Evolutionary conservation across 768 basidiomycete genomes (phyloP), one percentile per base, ranked within the genome.

Genomic region (Amanita pseudoporphyria): DNA sequence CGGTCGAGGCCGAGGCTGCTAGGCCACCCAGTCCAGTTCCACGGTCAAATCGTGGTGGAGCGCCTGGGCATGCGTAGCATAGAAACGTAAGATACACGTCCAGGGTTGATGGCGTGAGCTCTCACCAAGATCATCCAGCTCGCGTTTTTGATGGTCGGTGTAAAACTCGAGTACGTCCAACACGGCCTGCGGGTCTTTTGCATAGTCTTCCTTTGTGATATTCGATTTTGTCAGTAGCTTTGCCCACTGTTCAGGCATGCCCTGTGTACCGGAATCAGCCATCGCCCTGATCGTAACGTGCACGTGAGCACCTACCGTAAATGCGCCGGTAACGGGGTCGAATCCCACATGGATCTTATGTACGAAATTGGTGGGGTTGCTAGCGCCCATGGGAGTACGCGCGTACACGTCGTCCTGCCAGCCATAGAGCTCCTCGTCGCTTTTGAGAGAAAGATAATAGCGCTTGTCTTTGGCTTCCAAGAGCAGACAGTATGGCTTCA

Each of bases 271-370:
- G 7, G 26, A 28, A 28, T 28, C 7, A 28, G 26, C 26, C 26
- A 28, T 28, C 26, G 26, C 26, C 26, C 7, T 28, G 26, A 28
- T 28, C 26, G 26, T 28, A 28, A 28, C 7, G 7, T 28, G 7
- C 3, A 28, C 26, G 26, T 28, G 5, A 31, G 4, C 18, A 46
- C 87, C 57, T 59, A 89, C 91, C 13, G 94, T 97, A 65, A 99
- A 99, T 13, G 83, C 91, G 9, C 95, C 95, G 36, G 87, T 86
- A 38, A 88, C 72, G 2, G 93, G 89, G 67, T 99, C 95, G 58
- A 94, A 97, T 2, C 93, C 94, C 50, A 98, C 95, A 66, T 98
- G 95, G 2, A 98, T 93, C 63, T 97, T 93, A 71, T 99, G 95
- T 0, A 97, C 91, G 61, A 99, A 98, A 66, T 99, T 95, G 6